Percentiles rank a stretch among this genome's conserved stretches.
Conservation (phyloP, 495 filamentous ascomycete genomes). For the Aspergillus diversus region DNA sequence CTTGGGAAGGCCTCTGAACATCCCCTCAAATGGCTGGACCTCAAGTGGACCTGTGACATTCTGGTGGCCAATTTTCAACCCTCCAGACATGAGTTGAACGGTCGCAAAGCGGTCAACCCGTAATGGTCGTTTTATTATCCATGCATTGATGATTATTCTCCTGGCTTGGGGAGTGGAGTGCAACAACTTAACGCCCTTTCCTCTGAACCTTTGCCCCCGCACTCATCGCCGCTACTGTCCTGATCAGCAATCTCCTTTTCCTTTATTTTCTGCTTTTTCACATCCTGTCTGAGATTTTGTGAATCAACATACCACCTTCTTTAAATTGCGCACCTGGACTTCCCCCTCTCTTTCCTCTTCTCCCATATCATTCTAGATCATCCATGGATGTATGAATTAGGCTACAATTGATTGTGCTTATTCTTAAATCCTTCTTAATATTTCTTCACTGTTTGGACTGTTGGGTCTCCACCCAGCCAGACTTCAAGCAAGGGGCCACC, state of each 20-base stretch:
- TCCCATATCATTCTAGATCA: neutral
- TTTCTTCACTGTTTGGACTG: neutral
- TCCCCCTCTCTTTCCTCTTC: neutral
- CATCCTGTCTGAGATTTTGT: neutral
- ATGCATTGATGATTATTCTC: neutral
- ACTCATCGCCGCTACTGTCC: neutral
- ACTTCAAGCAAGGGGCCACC: neutral
- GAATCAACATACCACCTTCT: conserved; percentile 6
- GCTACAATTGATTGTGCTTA: too few species aligned
- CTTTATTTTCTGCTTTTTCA: neutral
- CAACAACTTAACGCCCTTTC: neutral
- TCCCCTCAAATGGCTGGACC: conserved; percentile 9
- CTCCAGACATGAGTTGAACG: neutral
- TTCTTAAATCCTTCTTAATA: neutral
- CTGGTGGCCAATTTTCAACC: conserved; percentile 9
- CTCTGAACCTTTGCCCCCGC: neutral
- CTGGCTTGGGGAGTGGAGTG: neutral
- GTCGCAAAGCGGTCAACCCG: neutral
- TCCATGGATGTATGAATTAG: too few species aligned
- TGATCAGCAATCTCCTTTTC: neutral
- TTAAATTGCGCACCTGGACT: neutral
- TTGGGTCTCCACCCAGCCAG: neutral
- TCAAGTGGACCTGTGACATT: conserved; percentile 8
- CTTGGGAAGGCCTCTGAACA: too few species aligned
- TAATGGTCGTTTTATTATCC: neutral